Evolutionary conservation across 2,329 filamentous ascomycete genomes (phyloP), one percentile per base, ranked within the genome.

Genomic region (Westerdykella aurantiaca): DNA sequence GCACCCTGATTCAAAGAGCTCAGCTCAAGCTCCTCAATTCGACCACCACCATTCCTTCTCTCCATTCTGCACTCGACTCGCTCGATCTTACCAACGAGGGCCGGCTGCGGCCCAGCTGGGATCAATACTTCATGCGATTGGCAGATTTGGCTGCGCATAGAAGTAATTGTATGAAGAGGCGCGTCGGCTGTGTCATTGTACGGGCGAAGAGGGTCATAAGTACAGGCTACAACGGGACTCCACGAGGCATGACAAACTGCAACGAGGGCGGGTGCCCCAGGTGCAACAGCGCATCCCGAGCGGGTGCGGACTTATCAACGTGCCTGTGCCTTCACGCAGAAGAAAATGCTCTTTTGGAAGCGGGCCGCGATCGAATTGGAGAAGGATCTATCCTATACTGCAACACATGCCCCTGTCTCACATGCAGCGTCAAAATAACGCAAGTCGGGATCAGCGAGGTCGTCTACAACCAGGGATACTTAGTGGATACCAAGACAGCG

Each of bases 211-310:
- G 90, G 55, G 93, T 98, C 50, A 87, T 97, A 54, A 88, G 85
- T 62, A 98, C 93, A 0, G 93, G 93, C 16, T 98, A 98, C 72
- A 98, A 98, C 68, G 93, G 93, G 49, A 97, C 93, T n/a, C 90
- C 93, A 10, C 78, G 91, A 17, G 85, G 90, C 35, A 75, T 96
- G 58, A 80, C 74, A 43, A 98, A 98, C 70, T 98, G 93, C 71
- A 86, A 85, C 55, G 87, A 95, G 59, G 93, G 93, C 53, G 93
- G 93, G 39, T 98, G 93, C 54, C 71, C 76, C 10, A 79, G 93
- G 39, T 98, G 93, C 69, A 97, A 98, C 67, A 78, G 79, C 41
- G 85, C 81, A 5, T 77, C 80, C 44, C 77, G 78, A 23, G 79
- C 77, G 21, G 93, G 93, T 18, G 77, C 83, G 37, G 82, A 80